Evolutionary conservation across 176 grass and related monocot genomes (phyloP).

Genomic region (Dactylis glomerata): DNA sequence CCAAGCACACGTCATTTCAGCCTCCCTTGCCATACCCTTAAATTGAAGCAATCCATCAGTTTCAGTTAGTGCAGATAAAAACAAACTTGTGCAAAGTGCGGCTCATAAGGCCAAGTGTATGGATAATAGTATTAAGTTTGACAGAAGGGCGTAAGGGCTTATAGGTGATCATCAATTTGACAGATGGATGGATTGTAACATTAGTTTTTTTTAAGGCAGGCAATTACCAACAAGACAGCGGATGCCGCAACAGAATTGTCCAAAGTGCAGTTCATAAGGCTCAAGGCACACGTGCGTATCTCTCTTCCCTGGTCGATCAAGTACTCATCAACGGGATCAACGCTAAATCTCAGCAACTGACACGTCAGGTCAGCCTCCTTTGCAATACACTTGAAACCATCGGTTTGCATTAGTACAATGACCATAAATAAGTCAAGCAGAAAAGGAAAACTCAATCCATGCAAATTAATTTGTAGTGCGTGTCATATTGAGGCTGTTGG

Average conservation of each 20-base stretch:
- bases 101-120: background rate
- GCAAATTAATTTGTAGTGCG: background rate
- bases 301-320: background rate
- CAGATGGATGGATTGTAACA: background rate
- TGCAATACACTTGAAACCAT: background rate
- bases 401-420: too few relatives aligned
- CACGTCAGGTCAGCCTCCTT: background rate
- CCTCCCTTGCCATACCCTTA: conserved; percentile 10
- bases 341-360: background rate
- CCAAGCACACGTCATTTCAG: background rate
- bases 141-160: background rate
- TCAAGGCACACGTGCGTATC: background rate
- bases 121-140: background rate
- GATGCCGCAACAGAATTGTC: background rate
- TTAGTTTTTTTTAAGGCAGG: background rate
- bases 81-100: background rate
- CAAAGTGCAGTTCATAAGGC: conserved; percentile 5
- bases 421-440: too few relatives aligned
- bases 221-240: background rate
- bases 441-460: background rate
- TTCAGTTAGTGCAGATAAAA: background rate
- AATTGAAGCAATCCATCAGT: background rate
- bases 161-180: background rate
- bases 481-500: background rate
- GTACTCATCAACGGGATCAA: background rate